Base-by-base conservation (phyloP, 2,329 filamentous ascomycete genomes). In the Trichoderma simmonsii region DNA sequence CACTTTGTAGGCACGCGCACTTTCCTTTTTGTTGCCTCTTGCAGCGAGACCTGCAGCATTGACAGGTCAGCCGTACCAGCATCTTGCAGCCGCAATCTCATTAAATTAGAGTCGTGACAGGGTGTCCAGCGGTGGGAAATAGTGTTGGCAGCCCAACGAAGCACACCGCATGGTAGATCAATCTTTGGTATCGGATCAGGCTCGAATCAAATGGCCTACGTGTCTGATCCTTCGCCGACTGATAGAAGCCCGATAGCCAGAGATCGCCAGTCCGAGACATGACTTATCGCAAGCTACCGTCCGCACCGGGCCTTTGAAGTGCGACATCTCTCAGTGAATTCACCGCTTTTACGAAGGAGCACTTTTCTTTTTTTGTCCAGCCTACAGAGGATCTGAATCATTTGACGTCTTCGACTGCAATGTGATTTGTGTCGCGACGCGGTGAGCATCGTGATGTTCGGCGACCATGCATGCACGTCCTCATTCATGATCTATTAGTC, bases 31-130 rank as follows among this genome's bases (percentile, higher is more conserved):
- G 54, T 48, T 69, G 56, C 56, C 26, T 68, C 51, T 48, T 43
- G 24, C 65, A 24, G 65, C 65, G 18, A 60, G 66, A 66, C 63
- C 56, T 62, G 66, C 66, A 70, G 57, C 66, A 34, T 62, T 61
- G 66, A 61, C 66, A 70, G 66, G 28, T 70, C 66, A 70, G 66
- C 66, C 66, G 66, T 36, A 61, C 66, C 56, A 34, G 66, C 56
- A 69, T 36, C 66, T n/a, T 26, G 66, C 66, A 69, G 66, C 56
- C 56, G 57, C 66, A 70, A 70, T 70, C 66, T 70, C 66, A 70
- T 61, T 34, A 62, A 70, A 70, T 70, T 62, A 54, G 56, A 48
- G 15, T 48, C 28, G 36, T 48, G 66, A 43, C 56, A 24, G 66
- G 66, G 56, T 70, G 56, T 62, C 57, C 24, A 21, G 66, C 66